Percentiles rank a stretch among this genome's conserved stretches.
Conservation (phyloP, 2,329 filamentous ascomycete genomes). For the Xylariaceae sp. region DNA sequence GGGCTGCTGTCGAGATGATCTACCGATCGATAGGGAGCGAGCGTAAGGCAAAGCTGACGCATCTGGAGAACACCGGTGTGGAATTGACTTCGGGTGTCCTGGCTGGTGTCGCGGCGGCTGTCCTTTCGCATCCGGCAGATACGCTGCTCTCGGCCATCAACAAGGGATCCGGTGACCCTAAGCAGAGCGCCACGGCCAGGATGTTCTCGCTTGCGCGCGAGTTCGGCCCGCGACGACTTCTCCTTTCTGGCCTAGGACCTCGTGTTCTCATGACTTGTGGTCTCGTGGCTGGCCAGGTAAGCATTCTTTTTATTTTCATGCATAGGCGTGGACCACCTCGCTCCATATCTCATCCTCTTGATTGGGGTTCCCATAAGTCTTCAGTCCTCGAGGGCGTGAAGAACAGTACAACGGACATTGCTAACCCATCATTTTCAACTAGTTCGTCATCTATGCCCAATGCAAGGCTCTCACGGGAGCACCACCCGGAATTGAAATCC, state of each 20-base stretch:
- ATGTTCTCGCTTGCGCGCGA: slow-evolving; percentile 49
- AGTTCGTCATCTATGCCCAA: slow-evolving; percentile 51
- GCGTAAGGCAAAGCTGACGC: slow-evolving; percentile 63
- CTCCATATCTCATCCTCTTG: too few relatives aligned
- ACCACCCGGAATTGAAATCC: slow-evolving; percentile 48
- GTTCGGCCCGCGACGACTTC: slow-evolving; percentile 44
- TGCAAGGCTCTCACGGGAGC: slow-evolving; percentile 50
- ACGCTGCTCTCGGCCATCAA: slow-evolving; percentile 53
- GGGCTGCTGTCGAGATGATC: slow-evolving; percentile 72
- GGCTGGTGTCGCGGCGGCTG: slow-evolving; percentile 81
- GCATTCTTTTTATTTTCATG: too few relatives aligned
- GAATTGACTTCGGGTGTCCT: slow-evolving; percentile 84
- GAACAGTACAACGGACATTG: too few relatives aligned
- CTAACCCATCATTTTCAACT: too few relatives aligned
- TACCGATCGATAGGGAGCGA: slow-evolving; percentile 64
- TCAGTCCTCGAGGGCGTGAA: too few relatives aligned
- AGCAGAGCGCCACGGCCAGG: slow-evolving; percentile 42
- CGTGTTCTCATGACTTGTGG: slow-evolving; percentile 51
- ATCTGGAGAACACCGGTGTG: slow-evolving; percentile 71
- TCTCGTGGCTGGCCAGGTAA: slow-evolving; percentile 42
- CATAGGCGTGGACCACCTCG: too few relatives aligned
- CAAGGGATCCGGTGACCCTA: slow-evolving; percentile 47
- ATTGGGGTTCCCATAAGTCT: too few relatives aligned
- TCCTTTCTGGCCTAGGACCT: slow-evolving; percentile 45
- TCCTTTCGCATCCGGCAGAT: slow-evolving; percentile 87